Evolutionary conservation across 345 rosid genomes (phyloP), one percentile per base, ranked within the genome.

Genomic region (Citrus reticulata): DNA sequence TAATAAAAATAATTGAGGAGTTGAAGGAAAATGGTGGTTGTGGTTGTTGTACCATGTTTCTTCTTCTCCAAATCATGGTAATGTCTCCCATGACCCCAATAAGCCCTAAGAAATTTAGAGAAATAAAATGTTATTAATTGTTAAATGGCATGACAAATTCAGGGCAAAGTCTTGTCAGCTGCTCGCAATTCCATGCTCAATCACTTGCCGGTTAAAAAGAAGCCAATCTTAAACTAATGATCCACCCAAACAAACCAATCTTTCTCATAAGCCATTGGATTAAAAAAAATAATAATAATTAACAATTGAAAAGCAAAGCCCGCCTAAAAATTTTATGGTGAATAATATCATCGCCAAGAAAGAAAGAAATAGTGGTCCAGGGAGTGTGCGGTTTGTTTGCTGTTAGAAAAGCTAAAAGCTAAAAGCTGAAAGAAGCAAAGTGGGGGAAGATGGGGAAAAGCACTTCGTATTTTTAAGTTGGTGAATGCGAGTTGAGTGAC

Each of bases 171-270:
- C 72, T 11, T 3, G 19, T 32, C n/a, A 65, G 42, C 5, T 34
- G 35, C 69, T 75, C 81, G 85, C 76, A 37, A 71, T 76, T 78
- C 83, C 74, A 85, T 58, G 87, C 67, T 74, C 20, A 70, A 74
- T 77, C 75, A 78, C 73, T 87, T 87, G 84, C 88, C 84, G 82
- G 86, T 75, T 82, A n/a, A 70, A 87, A 83, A 82, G 84, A 79
- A 77, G 84, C 84, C 81, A 86, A 30, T 78, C 29, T 65, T 81
- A 79, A 64, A 34, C 24, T 61, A 60, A 71, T 74, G 74, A 29
- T 58, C 51, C 30, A 13, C 7, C 11, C 30, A 29, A 29, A 29
- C 42, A 68, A 17, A 16, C 32, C 75, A 77, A 51, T 32, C 37
- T 68, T 30, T 8, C 30, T 25, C 34, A 7, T 22, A 1, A 30